phyloP scores from a whole-genome alignment of 306 rosid species.

The Glycine soja region DNA sequence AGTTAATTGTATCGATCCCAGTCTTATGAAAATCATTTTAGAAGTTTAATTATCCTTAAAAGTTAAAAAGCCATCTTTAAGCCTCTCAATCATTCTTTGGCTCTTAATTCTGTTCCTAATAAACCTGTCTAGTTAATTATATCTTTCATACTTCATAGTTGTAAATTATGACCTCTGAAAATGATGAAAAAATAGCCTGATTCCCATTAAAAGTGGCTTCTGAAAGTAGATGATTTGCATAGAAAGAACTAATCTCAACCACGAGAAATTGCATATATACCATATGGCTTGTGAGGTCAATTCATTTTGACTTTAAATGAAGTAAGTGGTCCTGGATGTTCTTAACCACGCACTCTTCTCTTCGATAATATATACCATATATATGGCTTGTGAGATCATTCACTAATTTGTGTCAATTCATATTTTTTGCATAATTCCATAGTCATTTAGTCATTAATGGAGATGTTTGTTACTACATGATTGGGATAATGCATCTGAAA shows the following conservation, averaged over 20 bases:
- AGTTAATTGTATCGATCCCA: constrained; percentile 41
- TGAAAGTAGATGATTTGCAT: constrained; percentile 43
- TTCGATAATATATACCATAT: background rate
- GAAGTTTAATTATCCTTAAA: constrained; percentile 35
- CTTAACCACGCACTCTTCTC: constrained; percentile 27
- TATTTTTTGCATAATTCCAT: background rate
- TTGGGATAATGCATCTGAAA: background rate
- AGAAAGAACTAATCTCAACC: constrained; percentile 34
- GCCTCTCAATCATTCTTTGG: constrained; percentile 3
- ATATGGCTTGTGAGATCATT: too few relatives aligned
- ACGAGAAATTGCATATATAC: constrained; percentile 11
- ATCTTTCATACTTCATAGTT: background rate
- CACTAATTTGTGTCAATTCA: constrained; percentile 4
- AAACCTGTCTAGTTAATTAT: constrained; percentile 25
- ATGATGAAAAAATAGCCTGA: constrained; percentile 44
- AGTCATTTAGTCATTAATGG: background rate
- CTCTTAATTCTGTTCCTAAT: constrained; percentile 18
- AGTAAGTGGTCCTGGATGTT: constrained; percentile 37
- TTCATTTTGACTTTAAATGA: constrained; percentile 47
- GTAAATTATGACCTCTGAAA: constrained; percentile 28
- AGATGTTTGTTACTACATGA: background rate
- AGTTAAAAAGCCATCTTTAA: background rate
- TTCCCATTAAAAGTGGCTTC: constrained; percentile 46
- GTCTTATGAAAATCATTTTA: constrained; percentile 51
- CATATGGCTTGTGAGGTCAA: constrained; percentile 36